phyloP scores from a whole-genome alignment of 768 basidiomycete species.

The Pleurotus giganteus region DNA sequence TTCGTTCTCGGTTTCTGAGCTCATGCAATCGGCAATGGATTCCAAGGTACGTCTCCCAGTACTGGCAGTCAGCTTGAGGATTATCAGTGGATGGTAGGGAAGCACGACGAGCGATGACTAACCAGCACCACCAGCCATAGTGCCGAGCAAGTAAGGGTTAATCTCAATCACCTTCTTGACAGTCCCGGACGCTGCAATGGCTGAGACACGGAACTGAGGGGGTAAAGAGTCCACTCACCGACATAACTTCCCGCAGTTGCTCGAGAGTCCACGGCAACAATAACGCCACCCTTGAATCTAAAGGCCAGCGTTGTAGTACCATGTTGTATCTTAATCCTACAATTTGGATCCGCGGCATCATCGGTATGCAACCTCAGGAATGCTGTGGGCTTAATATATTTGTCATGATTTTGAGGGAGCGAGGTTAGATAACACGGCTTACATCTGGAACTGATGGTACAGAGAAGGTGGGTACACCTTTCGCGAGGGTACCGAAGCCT shows the following conservation, averaged over 20 bases:
- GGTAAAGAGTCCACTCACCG: constrained; percentile 49
- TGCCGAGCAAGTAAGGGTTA: constrained; percentile 97
- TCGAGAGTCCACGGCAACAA: constrained; percentile 98
- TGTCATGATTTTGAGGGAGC: constrained; percentile 9
- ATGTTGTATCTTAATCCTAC: constrained; percentile 97
- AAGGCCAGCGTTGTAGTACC: constrained; percentile 98
- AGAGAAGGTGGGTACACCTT: constrained; percentile 69
- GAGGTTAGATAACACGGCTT: constrained; percentile 27
- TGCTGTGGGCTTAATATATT: constrained; percentile 65
- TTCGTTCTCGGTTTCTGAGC: constrained; percentile 92
- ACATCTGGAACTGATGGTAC: constrained; percentile 78
- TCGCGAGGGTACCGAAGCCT: constrained; percentile 75
- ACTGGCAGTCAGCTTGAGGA: constrained; percentile 84
- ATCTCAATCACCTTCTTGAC: constrained; percentile 99
- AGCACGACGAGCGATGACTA: constrained; percentile 22
- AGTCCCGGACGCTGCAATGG: constrained; percentile 78
- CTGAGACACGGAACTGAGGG: neutral
- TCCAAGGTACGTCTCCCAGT: constrained; percentile 99
- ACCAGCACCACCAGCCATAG: constrained; percentile 99
- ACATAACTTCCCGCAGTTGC: constrained; percentile 97
- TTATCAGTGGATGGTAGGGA: constrained; percentile 1
- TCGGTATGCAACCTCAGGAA: constrained; percentile 95
- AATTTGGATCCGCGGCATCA: constrained; percentile 90
- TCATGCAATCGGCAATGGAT: constrained; percentile 97
- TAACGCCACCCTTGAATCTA: constrained; percentile 93